Conservation (phyloP, 176 grass and related monocot species). For the Juncus effusus region DNA sequence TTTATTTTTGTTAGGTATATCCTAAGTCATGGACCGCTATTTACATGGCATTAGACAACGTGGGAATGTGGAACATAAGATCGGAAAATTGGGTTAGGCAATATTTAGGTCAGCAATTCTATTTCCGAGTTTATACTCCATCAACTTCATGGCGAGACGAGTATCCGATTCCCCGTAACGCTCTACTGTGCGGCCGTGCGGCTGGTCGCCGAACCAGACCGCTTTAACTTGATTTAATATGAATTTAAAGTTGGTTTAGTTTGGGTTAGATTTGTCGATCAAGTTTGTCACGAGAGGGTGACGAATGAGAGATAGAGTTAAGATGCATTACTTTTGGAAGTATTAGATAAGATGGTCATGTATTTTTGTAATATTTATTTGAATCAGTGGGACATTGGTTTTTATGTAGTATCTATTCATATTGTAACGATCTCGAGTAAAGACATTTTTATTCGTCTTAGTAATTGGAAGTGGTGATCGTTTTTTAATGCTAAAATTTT, state of each 20-base stretch:
- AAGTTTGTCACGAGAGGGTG: conserved; percentile 65
- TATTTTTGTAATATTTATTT: too few relatives aligned
- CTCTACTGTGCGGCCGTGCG: conserved; percentile 77
- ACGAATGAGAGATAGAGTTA: conserved; percentile 11
- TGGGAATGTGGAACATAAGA: conserved; percentile 83
- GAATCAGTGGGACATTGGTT: too few relatives aligned
- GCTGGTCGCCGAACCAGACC: conserved; percentile 61
- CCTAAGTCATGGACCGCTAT: conserved; percentile 78
- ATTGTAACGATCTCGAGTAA: neutral
- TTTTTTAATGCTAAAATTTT: too few relatives aligned
- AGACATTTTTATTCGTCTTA: neutral
- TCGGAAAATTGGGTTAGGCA: conserved; percentile 82
- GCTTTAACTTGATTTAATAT: conserved; percentile 26
- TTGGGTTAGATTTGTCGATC: neutral
- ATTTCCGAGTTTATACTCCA: conserved; percentile 73
- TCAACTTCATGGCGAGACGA: conserved; percentile 79
- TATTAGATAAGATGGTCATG: too few relatives aligned
- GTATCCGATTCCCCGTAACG: conserved; percentile 78
- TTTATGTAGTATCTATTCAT: too few relatives aligned
- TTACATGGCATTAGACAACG: conserved; percentile 91
- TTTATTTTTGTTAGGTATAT: conserved; percentile 60
- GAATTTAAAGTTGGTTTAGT: neutral
- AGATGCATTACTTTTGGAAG: too few relatives aligned
- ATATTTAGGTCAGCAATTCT: conserved; percentile 90
- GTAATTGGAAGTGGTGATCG: too few relatives aligned